These are phyloP conservation scores for Ascochyta fabae DNA, from an alignment of 2,329 filamentous ascomycete species.

Conservation along the genomic window DNA sequence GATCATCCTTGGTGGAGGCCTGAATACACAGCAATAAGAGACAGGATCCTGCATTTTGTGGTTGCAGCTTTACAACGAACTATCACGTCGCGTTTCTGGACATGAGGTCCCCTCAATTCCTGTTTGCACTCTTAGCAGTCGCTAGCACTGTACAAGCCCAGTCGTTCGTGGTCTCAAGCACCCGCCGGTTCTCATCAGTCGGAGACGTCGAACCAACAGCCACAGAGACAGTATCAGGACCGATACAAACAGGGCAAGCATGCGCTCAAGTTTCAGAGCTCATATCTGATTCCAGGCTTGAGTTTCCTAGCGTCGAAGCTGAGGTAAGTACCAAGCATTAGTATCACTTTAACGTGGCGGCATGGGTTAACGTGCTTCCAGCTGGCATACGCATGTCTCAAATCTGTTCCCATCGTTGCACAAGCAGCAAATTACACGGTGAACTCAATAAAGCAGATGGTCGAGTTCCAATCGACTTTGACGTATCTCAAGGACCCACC, in stretches of 20 bases:
- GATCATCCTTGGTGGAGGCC: background rate
- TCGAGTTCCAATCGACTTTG: slow-evolving; percentile 52
- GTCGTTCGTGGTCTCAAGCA: slow-evolving; percentile 1
- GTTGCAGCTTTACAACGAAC: background rate
- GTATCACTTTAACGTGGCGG: background rate
- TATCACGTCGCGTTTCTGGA: background rate
- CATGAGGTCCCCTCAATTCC: slow-evolving; percentile 30
- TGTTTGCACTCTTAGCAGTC: slow-evolving; percentile 28
- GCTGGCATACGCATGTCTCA: slow-evolving; percentile 46
- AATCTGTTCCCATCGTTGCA: slow-evolving; percentile 43
- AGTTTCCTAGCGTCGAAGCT: slow-evolving; percentile 37
- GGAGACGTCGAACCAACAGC: slow-evolving; percentile 36
- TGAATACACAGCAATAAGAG: slow-evolving; percentile 8
- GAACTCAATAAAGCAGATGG: slow-evolving; percentile 41
- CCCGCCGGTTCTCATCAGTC: slow-evolving; percentile 22
- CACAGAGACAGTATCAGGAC: slow-evolving; percentile 36
- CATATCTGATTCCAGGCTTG: slow-evolving; percentile 18
- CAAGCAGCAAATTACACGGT: slow-evolving; percentile 37
- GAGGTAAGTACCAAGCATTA: slow-evolving; percentile 25
- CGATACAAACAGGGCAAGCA: slow-evolving; percentile 37
- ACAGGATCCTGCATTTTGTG: background rate
- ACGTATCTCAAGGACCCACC: slow-evolving; percentile 50
- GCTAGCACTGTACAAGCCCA: slow-evolving; percentile 26
- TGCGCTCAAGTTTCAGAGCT: slow-evolving; percentile 35
- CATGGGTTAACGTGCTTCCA: slow-evolving; percentile 15